These are phyloP conservation scores for Fusarium buxicola DNA, from an alignment of 2,329 filamentous ascomycete genomes.

Conservation along the genomic window DNA sequence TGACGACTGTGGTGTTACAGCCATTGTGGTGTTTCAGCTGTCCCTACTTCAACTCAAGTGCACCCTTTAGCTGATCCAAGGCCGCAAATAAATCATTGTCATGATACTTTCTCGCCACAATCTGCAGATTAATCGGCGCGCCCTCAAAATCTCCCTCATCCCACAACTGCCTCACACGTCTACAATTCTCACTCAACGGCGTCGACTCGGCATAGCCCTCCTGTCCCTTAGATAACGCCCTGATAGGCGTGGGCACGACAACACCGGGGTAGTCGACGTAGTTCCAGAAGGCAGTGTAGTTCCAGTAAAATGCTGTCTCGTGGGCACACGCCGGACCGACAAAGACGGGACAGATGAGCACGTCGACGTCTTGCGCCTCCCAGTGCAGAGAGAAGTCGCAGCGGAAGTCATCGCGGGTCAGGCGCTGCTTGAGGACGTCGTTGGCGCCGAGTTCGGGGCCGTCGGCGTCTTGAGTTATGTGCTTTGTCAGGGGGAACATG, in stretches of 20 bases:
- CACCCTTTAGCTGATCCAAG: too few relatives aligned
- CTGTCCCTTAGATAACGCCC: slow-evolving; percentile 10
- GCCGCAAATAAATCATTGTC: slow-evolving; percentile 40
- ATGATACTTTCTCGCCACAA: slow-evolving; percentile 50
- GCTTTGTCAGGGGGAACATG: slow-evolving; percentile 44
- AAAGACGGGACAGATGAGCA: slow-evolving; percentile 43
- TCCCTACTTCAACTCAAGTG: too few relatives aligned
- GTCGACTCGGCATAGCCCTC: background rate
- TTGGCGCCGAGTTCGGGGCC: slow-evolving; percentile 8
- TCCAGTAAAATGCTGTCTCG: slow-evolving; percentile 51
- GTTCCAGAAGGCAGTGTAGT: slow-evolving; percentile 53
- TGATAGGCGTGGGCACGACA: slow-evolving; percentile 50
- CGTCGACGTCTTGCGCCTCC: slow-evolving; percentile 50
- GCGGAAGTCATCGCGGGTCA: slow-evolving; percentile 46
- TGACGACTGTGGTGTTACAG: background rate
- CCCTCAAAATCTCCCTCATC: slow-evolving; percentile 50
- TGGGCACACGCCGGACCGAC: slow-evolving; percentile 49
- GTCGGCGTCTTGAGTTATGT: slow-evolving; percentile 35
- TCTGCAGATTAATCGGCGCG: slow-evolving; percentile 50
- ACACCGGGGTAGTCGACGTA: slow-evolving; percentile 52
- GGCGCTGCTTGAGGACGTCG: slow-evolving; percentile 44
- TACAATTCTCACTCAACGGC: slow-evolving; percentile 6
- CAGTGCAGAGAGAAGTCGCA: slow-evolving; percentile 49
- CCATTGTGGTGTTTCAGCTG: too few relatives aligned
- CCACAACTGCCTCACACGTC: slow-evolving; percentile 49